Evolutionary conservation across 2,329 filamentous ascomycete species (phyloP).

Genomic region (Phialocephala sp.): DNA sequence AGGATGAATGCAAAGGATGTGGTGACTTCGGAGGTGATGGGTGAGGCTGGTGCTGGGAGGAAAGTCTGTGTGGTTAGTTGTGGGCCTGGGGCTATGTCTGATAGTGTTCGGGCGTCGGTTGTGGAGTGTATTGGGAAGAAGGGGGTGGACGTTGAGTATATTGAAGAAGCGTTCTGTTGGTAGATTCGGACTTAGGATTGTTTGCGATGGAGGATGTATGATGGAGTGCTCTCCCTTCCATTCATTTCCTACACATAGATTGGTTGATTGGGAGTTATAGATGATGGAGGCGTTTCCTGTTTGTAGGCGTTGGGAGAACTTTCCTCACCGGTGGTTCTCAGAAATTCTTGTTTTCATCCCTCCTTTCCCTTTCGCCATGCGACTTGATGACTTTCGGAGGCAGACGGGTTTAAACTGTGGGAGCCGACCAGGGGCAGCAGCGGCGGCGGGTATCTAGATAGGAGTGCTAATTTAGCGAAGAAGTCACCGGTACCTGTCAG

Average conservation of each 20-base stretch:
- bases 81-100: conserved; percentile 3
- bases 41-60: neutral
- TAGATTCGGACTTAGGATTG: neutral
- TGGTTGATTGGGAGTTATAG: neutral
- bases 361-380: neutral
- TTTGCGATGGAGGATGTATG: neutral
- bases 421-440: neutral
- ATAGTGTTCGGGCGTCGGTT: conserved; percentile 1
- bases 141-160: conserved; percentile 3
- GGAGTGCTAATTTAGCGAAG: neutral
- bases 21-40: neutral
- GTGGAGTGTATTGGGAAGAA: conserved; percentile 9
- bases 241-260: conserved; percentile 1
- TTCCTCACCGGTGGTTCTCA: neutral
- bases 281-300: neutral
- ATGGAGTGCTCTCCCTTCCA: neutral
- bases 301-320: neutral
- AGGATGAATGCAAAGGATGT: neutral
- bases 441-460: neutral
- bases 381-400: neutral
- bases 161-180: conserved; percentile 13
- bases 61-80: neutral
- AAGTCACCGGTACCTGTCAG: conserved; percentile 1
- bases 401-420: neutral
- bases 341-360: neutral